Evolutionary conservation across 805 yeast genomes (phyloP), one percentile per base, ranked within the genome.

Genomic region (Candida boleticola): DNA sequence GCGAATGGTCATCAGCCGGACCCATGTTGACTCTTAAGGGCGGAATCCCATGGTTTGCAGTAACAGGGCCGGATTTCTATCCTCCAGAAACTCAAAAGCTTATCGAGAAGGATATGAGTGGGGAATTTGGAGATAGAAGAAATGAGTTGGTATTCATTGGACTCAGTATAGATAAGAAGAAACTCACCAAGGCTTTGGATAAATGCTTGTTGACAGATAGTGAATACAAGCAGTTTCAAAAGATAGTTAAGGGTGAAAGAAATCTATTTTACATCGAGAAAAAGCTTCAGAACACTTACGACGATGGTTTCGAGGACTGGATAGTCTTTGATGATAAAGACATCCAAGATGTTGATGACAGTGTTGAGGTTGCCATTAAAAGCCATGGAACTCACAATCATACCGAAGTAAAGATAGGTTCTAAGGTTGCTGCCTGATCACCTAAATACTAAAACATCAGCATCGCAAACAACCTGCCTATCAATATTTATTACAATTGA

Each of bases 71-170:
- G 4, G 64, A 63, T 5, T 54, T 53, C 20, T 53, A 63, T 48
- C 70, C 74, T 6, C 52, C 54, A 9, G 63, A 56, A 6, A 63
- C 70, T 14, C 46, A 42, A n/a, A 46, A 47, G 25, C 48, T 61
- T 11, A 61, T 69, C 20, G 54, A 62, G 36, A 49, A 52, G 20
- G 75, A 73, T 37, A 63, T 69, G 51, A 49, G 61, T 35, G 73
- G 71, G 1, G 55, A 58, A 21, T 59, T 56, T 45, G 76, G 76
- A 3, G 77, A 73, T 42, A 60, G 76, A 35, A 54, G 74, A 34
- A 71, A 73, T 44, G 77, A 73, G 47, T 44, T 73, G 19, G 77
- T 73, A 1, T 66, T 73, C 42, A 72, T 73, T 45, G 77, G 77
- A 1, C 52, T 68, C 16, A 52, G 58, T 10, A 49, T 73, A 4